Evolutionary conservation across 805 yeast genomes (phyloP), one percentile per base, ranked within the genome.

Genomic region (Helenozyma baotianmanensis): DNA sequence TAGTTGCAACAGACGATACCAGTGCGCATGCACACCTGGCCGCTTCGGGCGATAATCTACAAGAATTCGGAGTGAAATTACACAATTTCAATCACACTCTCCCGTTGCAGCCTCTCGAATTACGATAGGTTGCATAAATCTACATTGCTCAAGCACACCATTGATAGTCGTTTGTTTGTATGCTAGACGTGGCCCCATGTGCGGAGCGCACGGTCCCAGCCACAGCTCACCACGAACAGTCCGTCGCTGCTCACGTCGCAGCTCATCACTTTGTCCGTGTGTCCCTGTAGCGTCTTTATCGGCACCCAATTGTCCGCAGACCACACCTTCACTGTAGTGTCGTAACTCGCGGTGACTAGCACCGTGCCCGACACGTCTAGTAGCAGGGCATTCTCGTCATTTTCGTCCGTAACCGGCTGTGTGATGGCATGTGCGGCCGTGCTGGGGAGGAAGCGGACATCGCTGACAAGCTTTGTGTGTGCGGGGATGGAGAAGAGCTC

Each of bases 141-240:
- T n/a, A n/a, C n/a, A n/a, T n/a, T n/a, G n/a, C n/a, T n/a, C n/a
- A n/a, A n/a, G n/a, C n/a, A n/a, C n/a, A n/a, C n/a, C n/a, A n/a
- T n/a, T n/a, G n/a, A n/a, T n/a, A n/a, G n/a, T n/a, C n/a, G n/a
- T n/a, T n/a, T n/a, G n/a, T n/a, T n/a, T n/a, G n/a, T n/a, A 17
- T 17, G 19, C 19, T 17, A 17, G 8, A 17, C 29, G 7, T 17
- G 13, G 21, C 25, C 33, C 87, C 87, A 83, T 26, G 83, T 33
- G 50, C 82, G 83, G 3, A 87, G 68, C 6, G 84, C 68, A 34
- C 92, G 69, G 53, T 88, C 96, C 95, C 95, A 88, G 14, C 95
- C 89, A 30, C 85, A 72, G 28, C 82, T 73, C 1, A 75, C 70
- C 1, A 88, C 57, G 21, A 38, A 49, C 6, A 59, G 46, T 6